A percentile compares a stretch with the other conserved stretches of the same genome.
phyloP scores from a whole-genome alignment of 2,329 filamentous ascomycete species.

The Colletotrichum simmondsii region DNA sequence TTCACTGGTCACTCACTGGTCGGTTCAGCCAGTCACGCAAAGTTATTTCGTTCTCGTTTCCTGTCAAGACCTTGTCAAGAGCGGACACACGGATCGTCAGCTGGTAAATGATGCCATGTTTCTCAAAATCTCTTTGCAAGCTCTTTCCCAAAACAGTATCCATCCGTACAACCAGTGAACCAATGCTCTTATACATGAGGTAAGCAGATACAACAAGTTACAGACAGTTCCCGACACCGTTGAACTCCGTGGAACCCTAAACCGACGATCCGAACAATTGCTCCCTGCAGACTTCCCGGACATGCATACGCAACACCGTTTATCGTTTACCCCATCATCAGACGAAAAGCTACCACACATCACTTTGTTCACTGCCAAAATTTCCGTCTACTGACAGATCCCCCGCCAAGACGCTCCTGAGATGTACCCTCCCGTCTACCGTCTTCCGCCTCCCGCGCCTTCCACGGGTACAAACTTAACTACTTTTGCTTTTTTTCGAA shows the following conservation, averaged over 20 bases:
- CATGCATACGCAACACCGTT: neutral
- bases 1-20: no score
- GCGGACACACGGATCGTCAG: neutral
- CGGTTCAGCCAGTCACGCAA: no score
- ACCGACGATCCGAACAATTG: neutral
- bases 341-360: neutral
- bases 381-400: neutral
- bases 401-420: neutral
- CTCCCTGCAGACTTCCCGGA: neutral
- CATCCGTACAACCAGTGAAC: no score
- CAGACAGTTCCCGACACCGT: neutral
- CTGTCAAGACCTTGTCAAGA: neutral
- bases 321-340: neutral
- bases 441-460: slow-evolving; percentile 12
- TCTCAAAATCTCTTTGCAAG: neutral
- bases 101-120: neutral
- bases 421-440: neutral
- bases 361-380: neutral
- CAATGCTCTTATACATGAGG: no score
- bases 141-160: neutral
- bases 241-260: neutral
- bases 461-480: neutral
- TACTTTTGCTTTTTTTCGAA: no score
- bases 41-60: neutral
- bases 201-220: neutral